Base-by-base conservation (phyloP, 192 early-diverging fungal species). In the Coemansia sp. region DNA sequence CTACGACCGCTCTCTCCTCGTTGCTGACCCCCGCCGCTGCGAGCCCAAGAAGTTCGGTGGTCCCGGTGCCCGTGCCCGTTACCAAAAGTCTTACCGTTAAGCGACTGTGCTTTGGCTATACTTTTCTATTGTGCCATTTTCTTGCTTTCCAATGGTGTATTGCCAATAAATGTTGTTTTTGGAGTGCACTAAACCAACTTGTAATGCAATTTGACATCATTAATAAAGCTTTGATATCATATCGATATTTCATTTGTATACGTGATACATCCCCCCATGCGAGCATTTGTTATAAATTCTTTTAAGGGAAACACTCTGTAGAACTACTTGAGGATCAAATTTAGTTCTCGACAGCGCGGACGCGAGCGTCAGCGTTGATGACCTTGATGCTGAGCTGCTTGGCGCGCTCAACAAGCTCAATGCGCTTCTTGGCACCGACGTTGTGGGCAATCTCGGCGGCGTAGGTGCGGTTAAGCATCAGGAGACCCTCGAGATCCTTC, bases 21-120 rank as follows among this genome's bases (percentile, higher is more conserved):
- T 99, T 70, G 96, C 96, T 66, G 96, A 98, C 85, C 95, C 96
- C 69, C 95, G 97, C 86, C 95, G 97, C 77, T 94, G 93, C 87
- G 97, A 99, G 85, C 94, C 97, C 86, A 99, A 99, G 95, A 99
- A 98, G 91, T 99, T 99, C 80, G 97, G 96, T 86, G 97, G 97
- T 89, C 87, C 86, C 71, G 97, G 97, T 94, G 97, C 97, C 84
- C 94, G 97, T 87, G 91, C 97, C 75, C 92, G 95, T 74, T 92
- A 87, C 90, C 90, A 93, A 86, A 92, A 92, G 89, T 93, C 91
- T 68, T 93, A 93, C 89, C 92, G 91, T 93, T 93, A 91, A 90
- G 78, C 5, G 45, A 48, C 7, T n/a, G 45, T 27, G 19, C 2
- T 48, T n/a, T 73, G 63, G 57, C 53, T 46, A 48, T 68, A 21